Percentiles rank a stretch among this genome's conserved stretches.
Conservation (phyloP, 2,329 filamentous ascomycete genomes). For the Aspergillus aculeatinus region DNA sequence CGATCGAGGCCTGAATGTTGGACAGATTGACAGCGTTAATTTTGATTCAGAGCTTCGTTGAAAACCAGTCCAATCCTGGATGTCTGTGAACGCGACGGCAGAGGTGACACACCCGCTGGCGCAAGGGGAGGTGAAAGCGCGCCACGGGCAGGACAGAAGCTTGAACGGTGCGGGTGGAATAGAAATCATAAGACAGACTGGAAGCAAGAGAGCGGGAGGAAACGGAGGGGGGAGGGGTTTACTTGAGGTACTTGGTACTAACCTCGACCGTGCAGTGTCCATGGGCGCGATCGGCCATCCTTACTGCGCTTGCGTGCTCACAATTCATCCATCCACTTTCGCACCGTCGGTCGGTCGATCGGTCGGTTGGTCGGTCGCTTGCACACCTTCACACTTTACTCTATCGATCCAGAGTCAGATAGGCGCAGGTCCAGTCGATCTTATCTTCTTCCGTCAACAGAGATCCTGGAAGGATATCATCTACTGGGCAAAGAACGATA, state of each 20-base stretch:
- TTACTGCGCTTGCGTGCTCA: background rate
- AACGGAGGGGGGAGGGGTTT: background rate
- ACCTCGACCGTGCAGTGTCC: background rate
- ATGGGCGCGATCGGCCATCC: background rate
- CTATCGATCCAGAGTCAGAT: background rate
- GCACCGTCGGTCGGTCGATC: background rate
- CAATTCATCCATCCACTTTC: background rate
- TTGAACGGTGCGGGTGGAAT: background rate
- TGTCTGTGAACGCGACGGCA: background rate
- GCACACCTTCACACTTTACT: background rate
- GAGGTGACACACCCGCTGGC: slow-evolving; percentile 3
- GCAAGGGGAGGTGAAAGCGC: slow-evolving; percentile 10
- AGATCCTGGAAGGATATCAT: background rate
- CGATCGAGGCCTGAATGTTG: slow-evolving; percentile 14
- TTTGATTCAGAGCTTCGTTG: background rate
- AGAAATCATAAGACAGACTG: background rate
- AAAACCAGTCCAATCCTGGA: background rate
- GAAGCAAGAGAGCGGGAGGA: background rate
- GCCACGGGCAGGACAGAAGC: background rate
- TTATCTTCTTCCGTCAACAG: background rate
- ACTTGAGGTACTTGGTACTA: background rate
- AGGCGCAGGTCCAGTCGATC: background rate
- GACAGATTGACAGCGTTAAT: background rate
- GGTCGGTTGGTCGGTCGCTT: too few species aligned
- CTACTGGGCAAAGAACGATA: background rate